Base-by-base conservation (phyloP, 1,284 basidiomycete species). In the Meripilus lineatus region DNA sequence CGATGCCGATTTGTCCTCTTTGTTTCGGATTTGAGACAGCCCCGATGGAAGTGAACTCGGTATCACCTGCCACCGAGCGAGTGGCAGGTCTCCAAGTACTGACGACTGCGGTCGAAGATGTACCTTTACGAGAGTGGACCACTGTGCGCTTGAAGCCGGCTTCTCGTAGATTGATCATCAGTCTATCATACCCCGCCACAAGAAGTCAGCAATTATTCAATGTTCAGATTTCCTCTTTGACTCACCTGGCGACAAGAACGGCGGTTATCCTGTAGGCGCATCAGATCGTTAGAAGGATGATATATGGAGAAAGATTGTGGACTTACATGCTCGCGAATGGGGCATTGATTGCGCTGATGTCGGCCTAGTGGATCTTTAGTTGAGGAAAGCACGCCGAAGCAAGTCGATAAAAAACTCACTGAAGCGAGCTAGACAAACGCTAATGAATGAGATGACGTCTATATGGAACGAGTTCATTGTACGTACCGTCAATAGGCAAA, bases 251-350 rank as follows among this genome's bases (percentile, higher is more conserved):
- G 32, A 33, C 32, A n/a, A 33, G 20, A 15, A 33, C 32, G 32
- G n/a, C 15, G 4, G 32, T 33, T 5, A 33, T 33, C 32, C 32
- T 33, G 20, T 33, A 6, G 13, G n/a, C n/a, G 32, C 6, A 15
- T 5, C 32, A 14, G 32, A n/a, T n/a, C n/a, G n/a, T n/a, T n/a
- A n/a, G n/a, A n/a, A n/a, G n/a, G n/a, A n/a, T n/a, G n/a, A n/a
- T n/a, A n/a, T n/a, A 10, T 18, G 15, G 6, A n/a, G 20, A 14
- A 5, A 14, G 13, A 15, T n/a, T 15, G 15, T 33, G 5, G 32
- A 14, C 32, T 33, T 33, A 33, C 32, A 33, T 33, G 32, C 32
- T 33, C 20, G 32, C 32, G 20, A 33, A 33, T 18, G 32, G 32
- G 6, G 32, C 32, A 14, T 33, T 33, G 32, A 33, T 33, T 4